Percentiles rank a stretch among this genome's conserved stretches.
Conservation (phyloP, 2,329 filamentous ascomycete genomes). For the Sordariomycetes sp. region DNA sequence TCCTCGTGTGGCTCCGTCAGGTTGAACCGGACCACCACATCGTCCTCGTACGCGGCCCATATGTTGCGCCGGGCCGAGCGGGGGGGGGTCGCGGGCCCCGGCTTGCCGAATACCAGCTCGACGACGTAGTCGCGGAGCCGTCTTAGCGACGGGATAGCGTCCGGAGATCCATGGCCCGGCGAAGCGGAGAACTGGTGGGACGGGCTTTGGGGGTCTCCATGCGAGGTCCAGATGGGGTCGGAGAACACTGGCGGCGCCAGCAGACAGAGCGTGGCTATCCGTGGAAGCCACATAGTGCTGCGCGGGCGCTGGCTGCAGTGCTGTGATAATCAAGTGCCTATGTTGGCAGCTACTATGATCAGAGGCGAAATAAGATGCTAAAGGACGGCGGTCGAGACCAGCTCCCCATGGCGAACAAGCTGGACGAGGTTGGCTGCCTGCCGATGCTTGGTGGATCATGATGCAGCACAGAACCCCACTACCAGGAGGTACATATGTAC, state of each 20-base stretch:
- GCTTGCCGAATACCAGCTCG: conserved; percentile 37
- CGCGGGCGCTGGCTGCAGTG: background rate
- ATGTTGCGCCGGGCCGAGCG: background rate
- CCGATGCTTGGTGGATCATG: background rate
- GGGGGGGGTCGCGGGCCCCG: conserved; percentile 18
- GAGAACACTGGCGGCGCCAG: background rate
- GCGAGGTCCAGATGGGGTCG: background rate
- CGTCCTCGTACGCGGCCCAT: conserved; percentile 50
- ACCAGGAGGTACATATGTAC: background rate
- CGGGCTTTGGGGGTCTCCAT: background rate
- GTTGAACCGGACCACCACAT: conserved; percentile 86
- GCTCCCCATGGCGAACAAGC: background rate
- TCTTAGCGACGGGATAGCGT: conserved; percentile 13
- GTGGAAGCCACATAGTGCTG: background rate
- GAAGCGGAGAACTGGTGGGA: conserved; percentile 15
- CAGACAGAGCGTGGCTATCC: background rate
- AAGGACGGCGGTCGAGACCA: background rate
- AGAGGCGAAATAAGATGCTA: background rate
- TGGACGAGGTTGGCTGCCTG: background rate
- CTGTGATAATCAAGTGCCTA: background rate
- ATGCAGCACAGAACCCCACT: background rate
- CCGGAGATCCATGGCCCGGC: conserved; percentile 40
- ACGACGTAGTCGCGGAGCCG: conserved; percentile 15
- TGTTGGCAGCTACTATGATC: background rate
- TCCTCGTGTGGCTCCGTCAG: conserved; percentile 60